These are phyloP conservation scores for Zygotorulaspora mrakii DNA, from an alignment of 1,139 yeast genomes.

Conservation along the genomic window DNA sequence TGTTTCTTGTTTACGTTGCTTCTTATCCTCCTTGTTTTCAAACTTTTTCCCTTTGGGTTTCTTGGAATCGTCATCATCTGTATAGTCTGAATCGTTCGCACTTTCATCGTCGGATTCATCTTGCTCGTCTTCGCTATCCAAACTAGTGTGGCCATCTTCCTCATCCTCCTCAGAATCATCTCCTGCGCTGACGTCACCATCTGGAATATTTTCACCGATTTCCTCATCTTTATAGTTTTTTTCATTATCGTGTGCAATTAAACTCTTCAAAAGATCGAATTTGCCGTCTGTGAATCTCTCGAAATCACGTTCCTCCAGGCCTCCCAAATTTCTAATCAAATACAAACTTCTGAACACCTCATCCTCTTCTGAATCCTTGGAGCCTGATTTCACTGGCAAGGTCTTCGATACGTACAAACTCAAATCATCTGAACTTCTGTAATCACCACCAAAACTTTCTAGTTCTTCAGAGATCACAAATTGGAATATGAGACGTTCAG, in stretches of 20 bases:
- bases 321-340: constrained; percentile 69
- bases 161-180: constrained; percentile 34
- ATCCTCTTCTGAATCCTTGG: constrained; percentile 65
- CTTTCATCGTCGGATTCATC: constrained; percentile 30
- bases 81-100: constrained; percentile 40
- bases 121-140: constrained; percentile 23
- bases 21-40: constrained; percentile 83
- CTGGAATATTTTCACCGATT: constrained; percentile 23
- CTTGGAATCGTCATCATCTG: constrained; percentile 38
- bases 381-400: constrained; percentile 49
- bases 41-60: constrained; percentile 65
- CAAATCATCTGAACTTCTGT: constrained; percentile 42
- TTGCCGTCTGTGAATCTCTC: constrained; percentile 77
- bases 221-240: constrained; percentile 32
- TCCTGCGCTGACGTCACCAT: constrained; percentile 13
- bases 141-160: constrained; percentile 24
- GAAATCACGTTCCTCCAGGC: constrained; percentile 83
- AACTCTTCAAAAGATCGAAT: constrained; percentile 67
- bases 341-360: constrained; percentile 85
- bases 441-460: constrained; percentile 40
- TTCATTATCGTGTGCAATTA: constrained; percentile 44
- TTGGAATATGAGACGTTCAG: constrained; percentile 77
- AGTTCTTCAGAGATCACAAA: constrained; percentile 52
- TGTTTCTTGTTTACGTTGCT: constrained; percentile 76
- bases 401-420: constrained; percentile 41